Evolutionary conservation across 768 basidiomycete genomes (phyloP).

Genomic region (Serendipita indica): DNA sequence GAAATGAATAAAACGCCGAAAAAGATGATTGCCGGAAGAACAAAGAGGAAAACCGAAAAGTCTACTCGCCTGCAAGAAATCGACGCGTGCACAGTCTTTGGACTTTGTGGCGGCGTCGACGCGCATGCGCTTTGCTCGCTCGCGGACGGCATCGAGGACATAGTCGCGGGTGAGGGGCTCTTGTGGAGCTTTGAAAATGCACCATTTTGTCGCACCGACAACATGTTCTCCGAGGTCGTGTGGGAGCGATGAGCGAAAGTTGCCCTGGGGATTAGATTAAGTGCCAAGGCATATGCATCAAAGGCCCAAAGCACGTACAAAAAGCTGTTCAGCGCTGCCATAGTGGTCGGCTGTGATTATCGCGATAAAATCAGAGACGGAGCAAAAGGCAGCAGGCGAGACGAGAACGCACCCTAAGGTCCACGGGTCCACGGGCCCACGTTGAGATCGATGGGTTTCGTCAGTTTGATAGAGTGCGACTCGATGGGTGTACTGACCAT

Average conservation of each 20-base stretch:
- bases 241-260: slow-evolving; percentile 38
- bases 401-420: too few relatives aligned
- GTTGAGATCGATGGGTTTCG: too few relatives aligned
- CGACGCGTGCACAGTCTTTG: slow-evolving; percentile 25
- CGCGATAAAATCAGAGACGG: slow-evolving; percentile 10
- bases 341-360: slow-evolving; percentile 56
- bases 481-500: too few relatives aligned
- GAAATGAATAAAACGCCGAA: neutral
- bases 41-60: slow-evolving; percentile 3
- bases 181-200: slow-evolving; percentile 45
- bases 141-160: slow-evolving; percentile 49
- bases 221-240: slow-evolving; percentile 26
- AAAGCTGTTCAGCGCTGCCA: slow-evolving; percentile 68
- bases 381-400: slow-evolving; percentile 1
- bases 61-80: slow-evolving; percentile 51
- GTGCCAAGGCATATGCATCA: slow-evolving; percentile 9
- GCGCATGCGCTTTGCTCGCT: slow-evolving; percentile 57
- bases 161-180: slow-evolving; percentile 30
- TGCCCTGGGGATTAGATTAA: slow-evolving; percentile 37
- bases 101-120: slow-evolving; percentile 22
- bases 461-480: too few relatives aligned
- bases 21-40: neutral
- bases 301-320: slow-evolving; percentile 32
- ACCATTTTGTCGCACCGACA: slow-evolving; percentile 77
- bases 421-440: too few relatives aligned